Percentiles rank a stretch among this genome's conserved stretches.
Conservation (phyloP, 2,329 filamentous ascomycete species). For the Pestalotiopsis sp. region DNA sequence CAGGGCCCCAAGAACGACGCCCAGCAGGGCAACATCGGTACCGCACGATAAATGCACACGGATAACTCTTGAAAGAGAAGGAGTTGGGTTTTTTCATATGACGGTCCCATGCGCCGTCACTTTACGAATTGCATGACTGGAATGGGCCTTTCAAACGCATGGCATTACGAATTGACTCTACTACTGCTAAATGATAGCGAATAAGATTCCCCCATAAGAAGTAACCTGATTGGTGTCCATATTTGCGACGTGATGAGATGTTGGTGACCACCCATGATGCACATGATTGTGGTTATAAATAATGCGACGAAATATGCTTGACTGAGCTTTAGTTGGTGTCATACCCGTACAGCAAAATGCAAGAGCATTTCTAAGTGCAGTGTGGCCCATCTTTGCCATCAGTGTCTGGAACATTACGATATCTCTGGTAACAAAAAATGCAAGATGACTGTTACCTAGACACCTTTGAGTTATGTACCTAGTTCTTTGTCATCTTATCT, state of each 20-base stretch:
- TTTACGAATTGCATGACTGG: conserved; percentile 13
- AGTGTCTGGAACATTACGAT: no score
- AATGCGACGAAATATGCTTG: no score
- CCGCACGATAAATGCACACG: conserved; percentile 23
- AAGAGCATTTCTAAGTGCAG: no score
- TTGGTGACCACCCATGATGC: no score
- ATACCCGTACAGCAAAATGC: no score
- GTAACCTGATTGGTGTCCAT: background rate
- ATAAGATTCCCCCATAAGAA: background rate
- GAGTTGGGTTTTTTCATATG: background rate
- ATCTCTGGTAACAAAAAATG: no score
- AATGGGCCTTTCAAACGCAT: conserved; percentile 1
- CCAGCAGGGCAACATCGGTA: conserved; percentile 43
- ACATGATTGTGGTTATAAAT: no score
- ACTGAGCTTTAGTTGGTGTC: no score
- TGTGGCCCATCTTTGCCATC: no score
- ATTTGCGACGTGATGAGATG: background rate
- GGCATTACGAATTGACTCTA: background rate
- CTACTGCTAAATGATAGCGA: conserved; percentile 7
- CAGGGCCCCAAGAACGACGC: conserved; percentile 57
- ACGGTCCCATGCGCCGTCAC: background rate
- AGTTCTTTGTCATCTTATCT: no score
- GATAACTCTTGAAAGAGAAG: background rate
- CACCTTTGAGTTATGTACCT: no score
- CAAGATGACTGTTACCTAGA: no score